Conservation (phyloP, 1,139 yeast genomes). For the Yamadazyma sp. region DNA sequence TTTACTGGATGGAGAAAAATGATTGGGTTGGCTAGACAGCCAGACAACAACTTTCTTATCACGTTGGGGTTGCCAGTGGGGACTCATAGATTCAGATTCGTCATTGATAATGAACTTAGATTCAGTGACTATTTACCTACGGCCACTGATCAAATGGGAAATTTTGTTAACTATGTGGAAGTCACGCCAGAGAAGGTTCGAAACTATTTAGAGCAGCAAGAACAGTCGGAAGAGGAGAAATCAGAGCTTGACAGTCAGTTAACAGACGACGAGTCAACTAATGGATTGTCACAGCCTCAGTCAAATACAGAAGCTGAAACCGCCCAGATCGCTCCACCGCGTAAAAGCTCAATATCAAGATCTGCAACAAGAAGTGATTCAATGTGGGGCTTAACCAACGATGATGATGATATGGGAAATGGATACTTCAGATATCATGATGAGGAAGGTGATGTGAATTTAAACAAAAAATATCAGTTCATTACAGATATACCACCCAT, state of each 20-base stretch:
- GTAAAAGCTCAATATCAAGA: slow-evolving; percentile 32
- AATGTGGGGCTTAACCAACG: slow-evolving; percentile 56
- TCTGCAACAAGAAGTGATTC: slow-evolving; percentile 43
- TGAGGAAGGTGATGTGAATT: slow-evolving; percentile 41
- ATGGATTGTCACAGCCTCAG: slow-evolving; percentile 11
- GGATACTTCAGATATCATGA: slow-evolving; percentile 79
- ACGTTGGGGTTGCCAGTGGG: slow-evolving; percentile 50
- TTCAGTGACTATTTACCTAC: slow-evolving; percentile 49
- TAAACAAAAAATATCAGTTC: slow-evolving; percentile 38
- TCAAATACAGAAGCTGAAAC: slow-evolving; percentile 5
- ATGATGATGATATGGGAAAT: slow-evolving; percentile 78
- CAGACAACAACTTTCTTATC: slow-evolving; percentile 38
- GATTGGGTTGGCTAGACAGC: slow-evolving; percentile 53
- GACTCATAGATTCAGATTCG: slow-evolving; percentile 49
- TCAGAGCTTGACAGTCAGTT: slow-evolving; percentile 9
- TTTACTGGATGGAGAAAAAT: slow-evolving; percentile 53
- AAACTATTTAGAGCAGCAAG: slow-evolving; percentile 25
- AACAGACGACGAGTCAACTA: slow-evolving; percentile 12
- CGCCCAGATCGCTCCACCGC: slow-evolving; percentile 13
- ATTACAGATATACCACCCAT: slow-evolving; percentile 83
- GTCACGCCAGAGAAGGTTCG: slow-evolving; percentile 45
- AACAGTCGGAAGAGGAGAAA: slow-evolving; percentile 13
- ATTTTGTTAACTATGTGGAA: slow-evolving; percentile 49
- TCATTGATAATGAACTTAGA: slow-evolving; percentile 47
- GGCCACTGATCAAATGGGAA: slow-evolving; percentile 54